These are phyloP conservation scores for Rhododendron ovatum DNA, from an alignment of 148 eudicot genomes.

Conservation along the genomic window DNA sequence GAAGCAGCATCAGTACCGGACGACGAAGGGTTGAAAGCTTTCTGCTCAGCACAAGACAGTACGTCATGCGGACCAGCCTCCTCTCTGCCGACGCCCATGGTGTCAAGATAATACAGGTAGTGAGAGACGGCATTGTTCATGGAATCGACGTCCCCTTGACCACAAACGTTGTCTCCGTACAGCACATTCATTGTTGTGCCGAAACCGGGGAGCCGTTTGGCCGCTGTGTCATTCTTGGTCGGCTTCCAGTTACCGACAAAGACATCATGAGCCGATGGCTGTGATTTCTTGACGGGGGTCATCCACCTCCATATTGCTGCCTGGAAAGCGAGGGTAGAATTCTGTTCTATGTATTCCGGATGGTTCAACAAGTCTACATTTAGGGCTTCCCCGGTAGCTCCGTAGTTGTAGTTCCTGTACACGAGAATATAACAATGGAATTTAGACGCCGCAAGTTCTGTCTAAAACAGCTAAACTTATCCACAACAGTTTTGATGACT, in stretches of 20 bases:
- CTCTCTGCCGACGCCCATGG: constrained; percentile 84
- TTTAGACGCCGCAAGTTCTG: neutral
- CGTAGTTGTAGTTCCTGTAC: constrained; percentile 88
- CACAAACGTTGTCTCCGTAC: constrained; percentile 72
- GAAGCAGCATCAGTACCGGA: constrained; percentile 23
- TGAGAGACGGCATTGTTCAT: constrained; percentile 78
- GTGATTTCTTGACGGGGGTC: constrained; percentile 68
- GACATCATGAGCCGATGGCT: constrained; percentile 80
- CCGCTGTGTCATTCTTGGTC: constrained; percentile 78
- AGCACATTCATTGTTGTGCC: constrained; percentile 86
- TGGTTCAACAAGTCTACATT: constrained; percentile 71
- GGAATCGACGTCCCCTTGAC: constrained; percentile 66
- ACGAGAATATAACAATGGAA: neutral
- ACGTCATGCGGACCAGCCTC: constrained; percentile 59
- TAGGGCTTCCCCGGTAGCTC: constrained; percentile 63
- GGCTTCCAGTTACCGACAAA: constrained; percentile 87
- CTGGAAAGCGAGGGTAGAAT: constrained; percentile 83
- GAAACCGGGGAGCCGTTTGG: constrained; percentile 77
- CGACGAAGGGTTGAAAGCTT: constrained; percentile 61
- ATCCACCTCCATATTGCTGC: constrained; percentile 88
- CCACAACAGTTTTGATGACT: neutral
- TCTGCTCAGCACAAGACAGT: constrained; percentile 78
- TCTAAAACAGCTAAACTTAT: neutral
- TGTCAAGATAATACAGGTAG: constrained; percentile 70
- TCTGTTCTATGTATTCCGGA: constrained; percentile 93